A percentile compares a stretch with the other conserved stretches of the same genome.
Evolutionary conservation across 106 monocot genomes (phyloP).

Genomic region (Acorus gramineus): DNA sequence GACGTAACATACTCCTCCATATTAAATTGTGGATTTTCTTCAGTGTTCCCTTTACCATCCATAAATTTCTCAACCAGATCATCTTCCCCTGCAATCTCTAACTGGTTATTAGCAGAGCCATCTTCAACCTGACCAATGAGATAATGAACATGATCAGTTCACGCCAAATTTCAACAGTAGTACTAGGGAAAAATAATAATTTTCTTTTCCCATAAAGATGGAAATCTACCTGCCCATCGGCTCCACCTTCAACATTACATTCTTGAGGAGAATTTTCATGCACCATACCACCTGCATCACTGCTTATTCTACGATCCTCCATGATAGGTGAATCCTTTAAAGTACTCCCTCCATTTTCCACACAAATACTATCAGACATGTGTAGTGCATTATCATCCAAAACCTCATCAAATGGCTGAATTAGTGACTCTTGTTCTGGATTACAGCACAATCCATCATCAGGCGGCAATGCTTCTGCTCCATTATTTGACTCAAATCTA

Average conservation of each 20-base stretch:
- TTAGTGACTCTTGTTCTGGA: constrained; percentile 7
- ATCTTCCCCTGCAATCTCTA: constrained; percentile 8
- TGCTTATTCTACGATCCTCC: not conserved
- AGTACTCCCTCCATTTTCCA: not conserved
- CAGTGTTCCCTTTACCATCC: constrained; percentile 6
- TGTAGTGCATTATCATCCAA: constrained; percentile 7
- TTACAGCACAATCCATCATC: constrained; percentile 3
- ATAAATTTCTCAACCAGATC: constrained; percentile 4
- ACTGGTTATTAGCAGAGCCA: constrained; percentile 4
- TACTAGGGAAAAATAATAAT: constrained; percentile 5
- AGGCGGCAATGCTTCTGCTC: not conserved
- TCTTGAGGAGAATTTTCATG: constrained; percentile 12
- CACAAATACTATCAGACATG: not conserved
- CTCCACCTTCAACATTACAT: constrained; percentile 17
- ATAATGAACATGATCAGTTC: not conserved
- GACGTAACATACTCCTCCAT: constrained; percentile 29
- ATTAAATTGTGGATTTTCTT: too few species aligned
- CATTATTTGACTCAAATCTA: constrained; percentile 3
- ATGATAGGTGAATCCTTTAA: not conserved
- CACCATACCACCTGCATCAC: constrained; percentile 4
- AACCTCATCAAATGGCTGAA: not conserved
- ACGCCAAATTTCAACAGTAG: constrained; percentile 6
- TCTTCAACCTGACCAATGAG: constrained; percentile 8
- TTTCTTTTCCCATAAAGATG: not conserved
- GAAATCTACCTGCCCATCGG: constrained; percentile 9